Base-by-base conservation (phyloP, 164 flowering plant genomes). In the Warburgia ugandensis region DNA sequence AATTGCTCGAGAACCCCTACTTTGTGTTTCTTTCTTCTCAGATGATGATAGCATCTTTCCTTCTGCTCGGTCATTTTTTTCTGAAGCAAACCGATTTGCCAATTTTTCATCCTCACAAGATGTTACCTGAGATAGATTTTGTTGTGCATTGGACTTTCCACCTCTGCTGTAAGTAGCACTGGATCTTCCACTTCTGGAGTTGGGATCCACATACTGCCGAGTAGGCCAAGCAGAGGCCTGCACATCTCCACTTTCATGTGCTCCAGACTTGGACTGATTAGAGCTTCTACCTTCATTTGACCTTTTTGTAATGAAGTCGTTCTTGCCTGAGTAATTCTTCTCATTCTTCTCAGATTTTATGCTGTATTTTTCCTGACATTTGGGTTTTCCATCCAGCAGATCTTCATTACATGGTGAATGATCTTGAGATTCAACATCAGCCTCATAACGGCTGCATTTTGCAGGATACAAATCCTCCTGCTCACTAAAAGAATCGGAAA, bases 261-360 rank as follows among this genome's bases (percentile, higher is more conserved):
- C 60, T 22, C 50, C 68, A 47, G 48, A 35, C 45, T 73, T 68
- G 36, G 51, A 35, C 32, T 54, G 73, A 38, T n/a, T 55, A 36
- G 56, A 78, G 39, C 58, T 68, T 68, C 62, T 70, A 50, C 51
- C 64, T 47, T 74, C 90, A 59, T 39, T 55, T 20, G 43, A 50
- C 52, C 53, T 33, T 59, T 69, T 74, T 48, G 69, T 70, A 14
- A 50, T 31, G 57, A 62, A n/a, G 23, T 70, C 77, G 45, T 73
- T 76, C 71, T 70, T 76, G 29, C 51, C 50, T 26, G 29, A 33
- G 53, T 30, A 17, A 54, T 55, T 63, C 55, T 66, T 75, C 7
- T 50, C 58, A 20, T 63, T 36, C 47, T 62, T 72, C 31, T 31
- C 51, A 27, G n/a, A n/a, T n/a, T n/a, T n/a, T n/a, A n/a, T n/a